Percentiles rank a stretch among this genome's conserved stretches.
Conservation (phyloP, 176 grass and related monocot genomes). For the Carex cristatella region DNA sequence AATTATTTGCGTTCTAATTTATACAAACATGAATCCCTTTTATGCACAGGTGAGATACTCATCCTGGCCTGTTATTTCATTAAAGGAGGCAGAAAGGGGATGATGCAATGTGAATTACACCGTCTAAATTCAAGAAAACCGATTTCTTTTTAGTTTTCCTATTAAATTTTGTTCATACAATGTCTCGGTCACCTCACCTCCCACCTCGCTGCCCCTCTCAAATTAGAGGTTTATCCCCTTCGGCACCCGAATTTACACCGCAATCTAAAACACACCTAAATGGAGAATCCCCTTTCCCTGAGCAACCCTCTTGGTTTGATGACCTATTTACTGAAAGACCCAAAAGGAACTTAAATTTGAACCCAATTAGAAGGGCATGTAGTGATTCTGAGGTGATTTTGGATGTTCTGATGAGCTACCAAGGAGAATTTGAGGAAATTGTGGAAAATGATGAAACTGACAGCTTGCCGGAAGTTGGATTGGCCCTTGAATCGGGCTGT, state of each 20-base stretch:
- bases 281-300: conserved; percentile 34
- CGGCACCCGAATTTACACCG: conserved; percentile 40
- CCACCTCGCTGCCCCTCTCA: conserved; percentile 70
- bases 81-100: conserved; percentile 27
- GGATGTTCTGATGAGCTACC: conserved; percentile 43
- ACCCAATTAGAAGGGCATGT: conserved; percentile 65
- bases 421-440: conserved; percentile 36
- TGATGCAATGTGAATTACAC: conserved; percentile 15
- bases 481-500: conserved; percentile 51
- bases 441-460: conserved; percentile 23
- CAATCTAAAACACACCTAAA: conserved; percentile 51
- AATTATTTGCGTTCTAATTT: not conserved
- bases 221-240: conserved; percentile 35
- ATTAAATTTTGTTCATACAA: conserved; percentile 20
- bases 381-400: conserved; percentile 78
- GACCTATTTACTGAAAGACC: conserved; percentile 60
- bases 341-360: conserved; percentile 32
- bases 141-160: not conserved
- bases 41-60: not conserved
- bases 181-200: conserved; percentile 79
- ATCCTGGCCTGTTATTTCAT: not conserved
- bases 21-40: not conserved
- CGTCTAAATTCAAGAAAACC: conserved; percentile 17
- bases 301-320: conserved; percentile 69
- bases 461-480: conserved; percentile 18